Evolutionary conservation across 441 rosid genomes (phyloP), one percentile per base, ranked within the genome.

Genomic region (Eruca vesicaria): DNA sequence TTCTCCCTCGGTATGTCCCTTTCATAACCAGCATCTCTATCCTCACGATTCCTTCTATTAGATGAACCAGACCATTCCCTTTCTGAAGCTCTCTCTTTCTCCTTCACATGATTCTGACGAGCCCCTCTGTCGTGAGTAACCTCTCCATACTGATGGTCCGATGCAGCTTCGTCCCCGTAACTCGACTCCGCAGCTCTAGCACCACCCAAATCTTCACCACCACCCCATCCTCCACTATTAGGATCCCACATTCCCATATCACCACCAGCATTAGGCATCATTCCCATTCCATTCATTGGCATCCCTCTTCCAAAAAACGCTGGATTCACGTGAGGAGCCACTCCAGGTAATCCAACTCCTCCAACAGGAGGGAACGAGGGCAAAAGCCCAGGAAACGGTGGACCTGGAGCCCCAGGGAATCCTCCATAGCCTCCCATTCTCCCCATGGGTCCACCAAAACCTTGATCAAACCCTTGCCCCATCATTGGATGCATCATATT

Each of bases 211-310:
- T 90, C 96, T 16, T 85, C 94, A 76, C 85, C 80, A 28, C 83
- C 88, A 89, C 90, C 89, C 80, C 96, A 93, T 60, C 90, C 93
- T 86, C 88, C 89, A 75, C 62, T 83, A 9, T 87, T 88, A 75
- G 90, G 94, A 23, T 89, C 78, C 97, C 96, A 90, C 89, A 90
- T 90, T 77, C 91, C 96, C 88, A 86, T 84, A 73, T 90, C 97
- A 66, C 82, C 81, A 67, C 84, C 91, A 66, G 83, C 48, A 11
- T 77, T 64, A n/a, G 87, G 91, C 96, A 90, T 89, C 96, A 90
- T 92, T 36, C 96, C 94, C 93, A 92, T 86, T 71, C 88, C 94
- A 80, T 82, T 84, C 85, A 87, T 84, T 0, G 92, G 91, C 90
- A 92, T 89, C 62, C 94, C 93, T 68, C 89, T 82, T 53, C 89